Evolutionary conservation across 129 eudicot species (phyloP), one percentile per base, ranked within the genome.

Genomic region (Smallanthus sonchifolius): DNA sequence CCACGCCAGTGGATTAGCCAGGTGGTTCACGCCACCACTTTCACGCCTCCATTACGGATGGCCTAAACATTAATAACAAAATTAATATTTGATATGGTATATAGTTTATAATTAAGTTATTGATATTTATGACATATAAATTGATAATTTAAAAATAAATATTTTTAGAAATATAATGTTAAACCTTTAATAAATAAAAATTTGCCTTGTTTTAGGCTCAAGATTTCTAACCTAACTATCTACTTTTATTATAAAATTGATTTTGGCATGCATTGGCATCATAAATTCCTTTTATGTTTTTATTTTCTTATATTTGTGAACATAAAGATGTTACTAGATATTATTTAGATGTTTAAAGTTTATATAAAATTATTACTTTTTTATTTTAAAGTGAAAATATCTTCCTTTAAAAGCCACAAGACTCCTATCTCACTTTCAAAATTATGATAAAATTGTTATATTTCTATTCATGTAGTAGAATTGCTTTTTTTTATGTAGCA

Each of bases 211-310:
- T 60, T 5, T 14, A 61, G 67, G 67, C 67, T 14, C 24, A 61
- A 61, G 11, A 61, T 61, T 61, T 61, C 67, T 34, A 61, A 61
- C 67, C 67, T 61, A 61, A 61, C 19, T 35, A 61, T 61, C 67
- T 61, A 61, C 67, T 60, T 61, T 34, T 9, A 61, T 6, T 14
- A 61, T 36, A 32, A 32, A 14, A 32, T 16, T 61, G 36, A 8
- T 24, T 10, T 56, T 20, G 36, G 36, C 36, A 56, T 24, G 63
- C 15, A 20, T 56, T 56, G 63, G n/a, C 63, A 61, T 34, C 67
- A 14, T 15, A 60, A 32, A 60, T 60, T 10, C 3, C 17, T 30
- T 56, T 57, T 57, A 28, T 28, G 64, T 60, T 10, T 13, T 32
- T 13, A 35, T 2, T 10, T 32, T 13, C 7, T 30, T 49, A 15